A percentile compares a stretch with the other conserved stretches of the same genome.
Evolutionary conservation across 2,329 filamentous ascomycete genomes (phyloP).

Genomic region (Aspergillus hiratsukae): DNA sequence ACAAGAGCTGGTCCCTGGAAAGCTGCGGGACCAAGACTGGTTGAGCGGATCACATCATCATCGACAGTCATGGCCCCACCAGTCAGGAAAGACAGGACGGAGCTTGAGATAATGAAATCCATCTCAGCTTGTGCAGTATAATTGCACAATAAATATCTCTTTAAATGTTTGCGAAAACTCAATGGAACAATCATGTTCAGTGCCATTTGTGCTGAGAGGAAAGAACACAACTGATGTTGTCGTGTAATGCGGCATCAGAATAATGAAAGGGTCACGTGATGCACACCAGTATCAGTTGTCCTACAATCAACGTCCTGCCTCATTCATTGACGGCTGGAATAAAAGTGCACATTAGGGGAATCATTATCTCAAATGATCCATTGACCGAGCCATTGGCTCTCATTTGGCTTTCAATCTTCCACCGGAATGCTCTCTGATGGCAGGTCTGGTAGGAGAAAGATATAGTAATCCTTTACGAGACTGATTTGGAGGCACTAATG

Average conservation of each 20-base stretch:
- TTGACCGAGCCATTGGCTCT: too few species aligned
- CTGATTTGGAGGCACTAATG: too few species aligned
- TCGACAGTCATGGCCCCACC: not conserved
- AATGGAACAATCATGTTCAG: not conserved
- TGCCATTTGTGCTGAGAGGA: not conserved
- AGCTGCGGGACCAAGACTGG: too few species aligned
- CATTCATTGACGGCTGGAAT: too few species aligned
- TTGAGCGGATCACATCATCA: not conserved
- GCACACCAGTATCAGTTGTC: not conserved
- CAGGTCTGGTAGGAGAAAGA: too few species aligned
- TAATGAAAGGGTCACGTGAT: not conserved
- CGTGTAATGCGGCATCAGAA: not conserved
- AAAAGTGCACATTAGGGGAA: too few species aligned
- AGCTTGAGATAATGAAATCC: not conserved
- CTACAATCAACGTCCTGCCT: too few species aligned
- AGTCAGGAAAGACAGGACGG: not conserved
- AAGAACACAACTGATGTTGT: not conserved
- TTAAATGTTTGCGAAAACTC: not conserved
- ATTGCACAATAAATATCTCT: not conserved
- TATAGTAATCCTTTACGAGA: too few species aligned
- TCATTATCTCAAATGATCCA: too few species aligned
- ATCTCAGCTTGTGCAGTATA: not conserved
- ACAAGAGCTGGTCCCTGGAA: too few species aligned
- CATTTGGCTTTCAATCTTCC: too few species aligned
- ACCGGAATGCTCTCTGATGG: too few species aligned